Conservation (phyloP, 768 basidiomycete species). For the Russula vinacea region DNA sequence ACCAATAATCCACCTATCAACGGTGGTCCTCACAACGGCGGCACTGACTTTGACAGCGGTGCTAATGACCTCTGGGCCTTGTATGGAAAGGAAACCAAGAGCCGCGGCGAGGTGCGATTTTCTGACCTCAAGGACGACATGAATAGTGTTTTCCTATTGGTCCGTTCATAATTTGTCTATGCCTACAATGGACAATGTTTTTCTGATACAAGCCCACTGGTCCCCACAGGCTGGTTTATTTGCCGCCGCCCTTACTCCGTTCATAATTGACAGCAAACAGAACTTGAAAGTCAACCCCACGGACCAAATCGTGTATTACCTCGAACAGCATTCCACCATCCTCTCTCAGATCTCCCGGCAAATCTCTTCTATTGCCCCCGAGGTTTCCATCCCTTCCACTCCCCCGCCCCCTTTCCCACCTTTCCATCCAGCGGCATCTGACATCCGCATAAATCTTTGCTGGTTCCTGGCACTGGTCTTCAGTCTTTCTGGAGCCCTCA, state of each 20-base stretch:
- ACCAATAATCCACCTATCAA: neutral
- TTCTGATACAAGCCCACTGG: neutral
- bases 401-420: neutral
- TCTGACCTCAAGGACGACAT: neutral
- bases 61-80: too few relatives aligned
- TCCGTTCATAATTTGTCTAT: neutral
- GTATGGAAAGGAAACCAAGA: neutral
- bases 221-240: neutral
- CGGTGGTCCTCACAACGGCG: too few relatives aligned
- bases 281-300: too few relatives aligned
- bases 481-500: too few relatives aligned
- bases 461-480: neutral
- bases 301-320: too few relatives aligned
- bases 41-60: neutral
- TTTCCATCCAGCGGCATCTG: neutral
- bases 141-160: neutral
- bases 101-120: neutral
- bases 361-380: neutral
- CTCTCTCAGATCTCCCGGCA: neutral
- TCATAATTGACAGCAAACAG: too few relatives aligned
- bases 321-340: neutral
- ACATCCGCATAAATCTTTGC: neutral
- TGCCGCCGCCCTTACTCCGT: neutral
- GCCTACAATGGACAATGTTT: too few relatives aligned
- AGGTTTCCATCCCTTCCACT: neutral